Evolutionary conservation across 169 alveolate genomes (phyloP).

Genomic region (Eimeria tenella): DNA sequence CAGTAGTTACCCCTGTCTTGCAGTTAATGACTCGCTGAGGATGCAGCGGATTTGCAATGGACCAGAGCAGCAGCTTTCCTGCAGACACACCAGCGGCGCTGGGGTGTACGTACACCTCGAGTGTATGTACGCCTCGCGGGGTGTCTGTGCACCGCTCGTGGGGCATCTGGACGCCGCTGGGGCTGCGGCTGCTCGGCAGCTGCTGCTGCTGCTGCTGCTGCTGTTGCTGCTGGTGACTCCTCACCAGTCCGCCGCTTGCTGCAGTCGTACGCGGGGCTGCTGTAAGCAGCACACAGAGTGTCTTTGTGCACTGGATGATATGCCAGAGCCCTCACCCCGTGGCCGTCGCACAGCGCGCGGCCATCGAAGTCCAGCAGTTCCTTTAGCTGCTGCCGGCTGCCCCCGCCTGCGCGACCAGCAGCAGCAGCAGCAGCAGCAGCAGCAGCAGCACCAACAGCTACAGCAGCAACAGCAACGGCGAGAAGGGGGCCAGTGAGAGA

Average conservation of each 20-base stretch:
- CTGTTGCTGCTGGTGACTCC: not conserved
- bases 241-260: not conserved
- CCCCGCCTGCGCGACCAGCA: slow-evolving; percentile 10
- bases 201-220: no score
- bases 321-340: not conserved
- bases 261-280: not conserved
- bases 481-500: no score
- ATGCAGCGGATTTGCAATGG: slow-evolving; percentile 91
- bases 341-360: not conserved
- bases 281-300: slow-evolving; percentile 32
- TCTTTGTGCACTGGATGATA: slow-evolving; percentile 5
- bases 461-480: not conserved
- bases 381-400: not conserved
- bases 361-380: slow-evolving; percentile 41
- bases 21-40: slow-evolving; percentile 91
- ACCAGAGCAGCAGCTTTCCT: slow-evolving; percentile 93
- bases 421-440: slow-evolving; percentile 9
- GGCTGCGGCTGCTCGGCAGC: no score
- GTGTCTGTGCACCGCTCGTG: no score
- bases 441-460: not conserved
- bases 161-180: no score
- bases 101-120: slow-evolving; percentile 30
- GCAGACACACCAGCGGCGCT: not conserved
- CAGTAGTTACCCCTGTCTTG: slow-evolving; percentile 85
- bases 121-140: not conserved